Evolutionary conservation across 2,329 filamentous ascomycete genomes (phyloP), one percentile per base, ranked within the genome.

Genomic region (Penicillium sp.): DNA sequence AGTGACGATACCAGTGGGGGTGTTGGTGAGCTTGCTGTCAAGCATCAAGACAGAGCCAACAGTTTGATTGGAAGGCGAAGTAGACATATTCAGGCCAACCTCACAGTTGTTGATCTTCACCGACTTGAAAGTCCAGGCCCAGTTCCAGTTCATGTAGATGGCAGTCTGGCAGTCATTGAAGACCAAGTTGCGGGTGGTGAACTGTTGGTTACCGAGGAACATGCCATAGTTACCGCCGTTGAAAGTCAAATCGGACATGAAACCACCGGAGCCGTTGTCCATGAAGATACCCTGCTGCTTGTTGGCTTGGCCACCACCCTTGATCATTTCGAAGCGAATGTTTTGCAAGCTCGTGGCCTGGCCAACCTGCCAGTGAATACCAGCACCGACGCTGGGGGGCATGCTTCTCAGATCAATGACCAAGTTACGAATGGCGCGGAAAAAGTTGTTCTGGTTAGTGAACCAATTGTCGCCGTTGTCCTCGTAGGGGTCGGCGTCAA

Each of bases 131-230:
- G 87, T 85, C 88, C 89, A 95, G 17, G 86, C 80, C 91, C 91
- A 96, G 77, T 93, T 90, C 91, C 91, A 96, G 79, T 91, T 91
- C 86, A 94, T 88, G 76, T 84, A 90, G 61, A 96, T 85, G 59
- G 89, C 91, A 2, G 90, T 95, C 69, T 90, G 82, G 78, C 89
- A 92, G 73, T 84, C 82, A 71, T 89, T 90, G 81, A 95, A 95
- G 35, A 82, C 88, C 70, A 94, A 69, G 75, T 95, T 94, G 63
- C 90, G 87, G 28, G 86, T 88, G 37, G 90, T 93, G 75, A 93
- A 94, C 75, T 96, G 91, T 76, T 96, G 91, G 75, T 87, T 91
- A 47, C 91, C 91, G 26, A 93, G 78, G 76, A 90, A 93, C 63
- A 87, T 86, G 52, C 91, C 90, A 62, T 87, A 86, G 62, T 84